Evolutionary conservation across 768 basidiomycete species (phyloP).

Genomic region (Aureoboletus auriporus): DNA sequence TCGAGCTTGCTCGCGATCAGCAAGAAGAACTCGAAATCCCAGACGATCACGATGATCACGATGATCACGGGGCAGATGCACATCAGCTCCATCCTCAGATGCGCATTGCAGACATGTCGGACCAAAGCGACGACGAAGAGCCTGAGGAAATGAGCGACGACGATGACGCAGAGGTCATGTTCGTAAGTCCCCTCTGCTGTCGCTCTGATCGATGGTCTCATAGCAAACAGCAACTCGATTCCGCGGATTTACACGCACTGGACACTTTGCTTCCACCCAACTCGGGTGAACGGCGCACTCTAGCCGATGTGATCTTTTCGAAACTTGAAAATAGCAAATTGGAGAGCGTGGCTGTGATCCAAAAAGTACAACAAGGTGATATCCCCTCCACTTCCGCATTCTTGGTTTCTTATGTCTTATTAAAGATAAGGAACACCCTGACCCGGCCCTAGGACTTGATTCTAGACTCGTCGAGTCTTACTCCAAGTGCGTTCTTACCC

Average conservation of each 20-base stretch:
- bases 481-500: constrained; percentile 65
- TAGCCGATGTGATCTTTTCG: constrained; percentile 96
- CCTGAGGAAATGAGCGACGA: constrained; percentile 18
- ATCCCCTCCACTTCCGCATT: background rate
- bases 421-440: constrained; percentile 51
- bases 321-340: constrained; percentile 74
- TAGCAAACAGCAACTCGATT: constrained; percentile 74
- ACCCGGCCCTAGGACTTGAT: constrained; percentile 86
- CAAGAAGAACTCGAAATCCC: constrained; percentile 80
- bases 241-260: constrained; percentile 80
- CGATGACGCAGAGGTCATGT: constrained; percentile 52
- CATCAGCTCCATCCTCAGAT: constrained; percentile 23
- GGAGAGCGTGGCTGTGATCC: constrained; percentile 50
- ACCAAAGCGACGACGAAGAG: constrained; percentile 46
- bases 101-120: constrained; percentile 45
- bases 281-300: constrained; percentile 71
- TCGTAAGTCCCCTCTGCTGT: constrained; percentile 39
- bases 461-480: constrained; percentile 92
- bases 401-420: constrained; percentile 8
- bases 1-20: constrained; percentile 89
- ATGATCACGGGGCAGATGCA: constrained; percentile 29
- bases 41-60: constrained; percentile 51
- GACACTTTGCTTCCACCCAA: constrained; percentile 78
- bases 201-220: constrained; percentile 3
- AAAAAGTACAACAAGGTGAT: constrained; percentile 58